A percentile compares a stretch with the other conserved stretches of the same genome.
phyloP scores from a whole-genome alignment of 1,284 basidiomycete species.

The Pholiota adiposa region DNA sequence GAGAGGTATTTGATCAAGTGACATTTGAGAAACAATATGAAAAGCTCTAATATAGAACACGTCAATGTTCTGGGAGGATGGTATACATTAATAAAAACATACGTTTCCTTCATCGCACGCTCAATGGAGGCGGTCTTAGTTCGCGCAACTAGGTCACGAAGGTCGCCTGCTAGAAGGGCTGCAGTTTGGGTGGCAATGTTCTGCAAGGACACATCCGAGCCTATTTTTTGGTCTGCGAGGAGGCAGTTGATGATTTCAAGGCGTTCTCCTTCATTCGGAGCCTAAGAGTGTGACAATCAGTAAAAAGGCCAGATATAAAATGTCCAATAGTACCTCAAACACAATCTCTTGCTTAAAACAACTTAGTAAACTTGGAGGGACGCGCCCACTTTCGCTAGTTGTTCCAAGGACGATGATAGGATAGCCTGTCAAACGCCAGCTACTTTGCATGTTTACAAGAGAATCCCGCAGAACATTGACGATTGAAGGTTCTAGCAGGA shows the following conservation, averaged over 20 bases:
- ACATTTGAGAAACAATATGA: background rate
- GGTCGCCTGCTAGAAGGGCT: constrained; percentile 86
- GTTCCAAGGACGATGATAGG: constrained; percentile 82
- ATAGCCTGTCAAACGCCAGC: constrained; percentile 63
- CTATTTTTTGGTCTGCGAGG: constrained; percentile 51
- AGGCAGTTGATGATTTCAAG: constrained; percentile 62
- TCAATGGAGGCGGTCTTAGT: constrained; percentile 66
- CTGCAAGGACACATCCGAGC: constrained; percentile 80
- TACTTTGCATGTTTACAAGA: constrained; percentile 55
- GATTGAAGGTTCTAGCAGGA: constrained; percentile 60
- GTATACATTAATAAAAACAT: too few relatives aligned
- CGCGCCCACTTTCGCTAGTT: constrained; percentile 67
- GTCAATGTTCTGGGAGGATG: too few relatives aligned
- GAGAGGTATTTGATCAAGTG: constrained; percentile 55
- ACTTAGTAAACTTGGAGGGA: constrained; percentile 70
- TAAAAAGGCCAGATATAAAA: too few relatives aligned
- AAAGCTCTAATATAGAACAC: too few relatives aligned
- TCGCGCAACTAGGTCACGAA: constrained; percentile 72
- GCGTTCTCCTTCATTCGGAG: constrained; percentile 81
- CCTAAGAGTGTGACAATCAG: constrained; percentile 49
- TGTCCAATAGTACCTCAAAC: constrained; percentile 64
- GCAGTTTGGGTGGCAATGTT: constrained; percentile 89
- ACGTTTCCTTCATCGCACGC: constrained; percentile 50
- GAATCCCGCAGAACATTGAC: constrained; percentile 70
- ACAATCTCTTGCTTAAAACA: constrained; percentile 90